Evolutionary conservation across 371 early-diverging fungal species (phyloP), one percentile per base, ranked within the genome.

Genomic region (Cokeromyces recurvatus): DNA sequence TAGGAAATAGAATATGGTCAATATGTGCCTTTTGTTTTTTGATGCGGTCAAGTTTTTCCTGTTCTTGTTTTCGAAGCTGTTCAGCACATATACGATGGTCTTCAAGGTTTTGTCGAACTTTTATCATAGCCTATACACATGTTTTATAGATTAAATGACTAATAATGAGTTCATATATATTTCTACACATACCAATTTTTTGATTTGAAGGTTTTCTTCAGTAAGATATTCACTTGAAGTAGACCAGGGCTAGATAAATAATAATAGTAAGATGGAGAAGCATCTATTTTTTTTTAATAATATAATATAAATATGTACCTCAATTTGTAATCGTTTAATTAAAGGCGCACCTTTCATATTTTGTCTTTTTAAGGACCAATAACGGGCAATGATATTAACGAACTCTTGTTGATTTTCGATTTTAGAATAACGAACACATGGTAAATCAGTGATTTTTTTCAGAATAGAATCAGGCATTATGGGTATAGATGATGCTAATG

Each of bases 341-440:
- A 98, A 73, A 1, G 97, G 93, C 1, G 93, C 95, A 0, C 95
- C 96, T n/a, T 91, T 77, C 15, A 94, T 62, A 5, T 82, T 63
- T 53, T 86, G 85, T 23, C 95, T 82, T 66, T 98, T 98, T 4
- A 96, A 66, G 0, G 95, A 82, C 97, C 98, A 98, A 64, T 94
- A 97, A 59, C 84, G 81, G 52, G 90, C 87, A 25, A 92, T 82
- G 16, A 64, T 72, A 14, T 71, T 66, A 14, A 89, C 59, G 17
- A 93, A 64, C 21, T 77, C 73, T 1, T 52, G 39, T 36, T 74
- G 64, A 32, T 87, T 86, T 12, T 71, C 67, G 2, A 74, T 59
- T 20, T 69, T 43, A 3, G 75, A 65, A 9, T 59, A 57, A 6
- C 59, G 64, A 11, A 78, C 64, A 15, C 74, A 68, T 29, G 61